Percentiles rank a stretch among this genome's conserved stretches.
Evolutionary conservation across 768 basidiomycete genomes (phyloP).

Genomic region (Mycena galericulata): DNA sequence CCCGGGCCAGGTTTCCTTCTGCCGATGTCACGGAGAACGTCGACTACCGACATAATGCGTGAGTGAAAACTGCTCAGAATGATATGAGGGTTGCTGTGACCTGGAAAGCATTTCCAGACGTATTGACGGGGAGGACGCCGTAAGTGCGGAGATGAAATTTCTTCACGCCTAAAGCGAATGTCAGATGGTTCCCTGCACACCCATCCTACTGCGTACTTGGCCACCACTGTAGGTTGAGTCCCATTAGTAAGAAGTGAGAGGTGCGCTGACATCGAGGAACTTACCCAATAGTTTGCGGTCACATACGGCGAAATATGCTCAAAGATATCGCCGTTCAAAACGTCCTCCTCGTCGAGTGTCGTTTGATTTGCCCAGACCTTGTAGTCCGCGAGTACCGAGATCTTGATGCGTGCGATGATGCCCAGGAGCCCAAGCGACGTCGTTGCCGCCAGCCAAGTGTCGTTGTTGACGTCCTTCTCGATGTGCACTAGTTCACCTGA

Average conservation of each 20-base stretch:
- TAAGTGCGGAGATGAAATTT: slow-evolving; percentile 53
- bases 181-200: not conserved
- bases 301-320: slow-evolving; percentile 50
- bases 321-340: slow-evolving; percentile 49
- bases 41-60: slow-evolving; percentile 34
- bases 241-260: not conserved
- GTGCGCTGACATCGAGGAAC: no score
- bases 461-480: slow-evolving; percentile 43
- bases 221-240: slow-evolving; percentile 47
- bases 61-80: no score
- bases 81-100: no score
- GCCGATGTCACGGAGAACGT: slow-evolving; percentile 49
- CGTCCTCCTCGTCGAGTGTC: slow-evolving; percentile 45
- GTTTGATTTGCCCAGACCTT: slow-evolving; percentile 53
- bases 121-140: slow-evolving; percentile 43
- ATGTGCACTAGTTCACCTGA: slow-evolving; percentile 51
- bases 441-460: slow-evolving; percentile 53
- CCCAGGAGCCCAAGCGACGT: slow-evolving; percentile 53
- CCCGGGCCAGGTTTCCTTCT: slow-evolving; percentile 44
- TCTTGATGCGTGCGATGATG: slow-evolving; percentile 48
- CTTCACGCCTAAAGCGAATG: slow-evolving; percentile 40
- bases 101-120: slow-evolving; percentile 50
- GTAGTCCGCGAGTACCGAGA: slow-evolving; percentile 48
- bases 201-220: slow-evolving; percentile 32
- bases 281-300: slow-evolving; percentile 54